Conservation (phyloP, 2,329 filamentous ascomycete genomes). For the Cladophialophora bantiana region DNA sequence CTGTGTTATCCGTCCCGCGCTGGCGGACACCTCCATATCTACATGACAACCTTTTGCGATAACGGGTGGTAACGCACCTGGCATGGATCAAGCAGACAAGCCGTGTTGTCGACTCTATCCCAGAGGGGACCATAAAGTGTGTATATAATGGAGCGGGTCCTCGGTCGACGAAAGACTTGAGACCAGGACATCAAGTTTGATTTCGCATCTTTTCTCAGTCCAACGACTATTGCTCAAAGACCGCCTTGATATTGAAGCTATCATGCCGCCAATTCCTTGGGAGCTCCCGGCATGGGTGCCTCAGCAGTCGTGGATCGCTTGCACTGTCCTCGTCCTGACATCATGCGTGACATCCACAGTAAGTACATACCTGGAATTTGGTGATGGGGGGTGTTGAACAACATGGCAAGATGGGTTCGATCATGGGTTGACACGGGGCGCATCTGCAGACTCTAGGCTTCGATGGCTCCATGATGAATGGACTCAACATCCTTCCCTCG, state of each 20-base stretch:
- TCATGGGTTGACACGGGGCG: not conserved
- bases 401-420: not conserved
- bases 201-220: not conserved
- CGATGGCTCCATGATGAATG: slow-evolving; percentile 63
- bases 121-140: not conserved
- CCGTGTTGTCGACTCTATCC: not conserved
- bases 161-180: not conserved
- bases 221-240: not conserved
- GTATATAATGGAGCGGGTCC: slow-evolving; percentile 5
- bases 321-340: slow-evolving; percentile 28
- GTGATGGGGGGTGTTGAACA: not conserved
- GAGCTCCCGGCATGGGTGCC: slow-evolving; percentile 30
- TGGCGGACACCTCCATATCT: slow-evolving; percentile 14
- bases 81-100: not conserved
- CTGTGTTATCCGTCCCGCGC: not conserved
- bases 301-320: slow-evolving; percentile 18
- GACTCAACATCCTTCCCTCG: slow-evolving; percentile 63
- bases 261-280: slow-evolving; percentile 22
- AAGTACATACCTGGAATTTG: slow-evolving; percentile 1
- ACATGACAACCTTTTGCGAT: not conserved
- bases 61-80: not conserved
- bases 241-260: not conserved
- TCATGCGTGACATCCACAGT: slow-evolving; percentile 35
- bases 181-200: not conserved
- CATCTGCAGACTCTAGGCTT: slow-evolving; percentile 44